Evolutionary conservation across 2,329 filamentous ascomycete species (phyloP).

Genomic region (Hypoxylon sp.): DNA sequence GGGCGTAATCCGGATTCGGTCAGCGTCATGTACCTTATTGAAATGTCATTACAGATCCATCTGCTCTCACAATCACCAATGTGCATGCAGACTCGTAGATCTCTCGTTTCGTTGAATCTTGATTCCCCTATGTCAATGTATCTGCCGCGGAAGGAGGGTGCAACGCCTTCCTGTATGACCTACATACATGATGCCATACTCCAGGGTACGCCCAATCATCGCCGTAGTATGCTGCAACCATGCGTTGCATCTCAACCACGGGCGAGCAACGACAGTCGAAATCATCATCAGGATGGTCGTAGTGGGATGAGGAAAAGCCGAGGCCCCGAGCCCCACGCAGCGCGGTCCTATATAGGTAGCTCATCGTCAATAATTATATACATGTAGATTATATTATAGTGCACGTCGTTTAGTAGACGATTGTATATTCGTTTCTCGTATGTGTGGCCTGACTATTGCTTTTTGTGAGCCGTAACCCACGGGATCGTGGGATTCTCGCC

Average conservation of each 20-base stretch:
- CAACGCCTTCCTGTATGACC: slow-evolving; percentile 45
- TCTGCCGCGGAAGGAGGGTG: slow-evolving; percentile 44
- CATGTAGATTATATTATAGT: slow-evolving; percentile 17
- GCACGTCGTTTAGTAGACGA: slow-evolving; percentile 2
- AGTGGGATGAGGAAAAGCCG: slow-evolving; percentile 41
- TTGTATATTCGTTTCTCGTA: slow-evolving; percentile 16
- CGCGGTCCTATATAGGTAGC: slow-evolving; percentile 5
- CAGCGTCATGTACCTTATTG: slow-evolving; percentile 41
- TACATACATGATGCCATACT: slow-evolving; percentile 47
- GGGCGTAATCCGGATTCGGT: slow-evolving; percentile 47
- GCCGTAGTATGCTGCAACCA: slow-evolving; percentile 34
- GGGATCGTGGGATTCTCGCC: slow-evolving; percentile 29
- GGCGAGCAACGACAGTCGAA: slow-evolving; percentile 37
- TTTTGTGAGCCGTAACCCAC: slow-evolving; percentile 20
- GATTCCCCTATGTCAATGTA: slow-evolving; percentile 40
- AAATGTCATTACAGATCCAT: slow-evolving; percentile 42
- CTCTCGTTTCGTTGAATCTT: slow-evolving; percentile 44
- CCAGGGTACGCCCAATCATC: slow-evolving; percentile 38
- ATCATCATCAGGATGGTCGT: slow-evolving; percentile 28
- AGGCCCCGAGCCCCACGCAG: slow-evolving; percentile 41
- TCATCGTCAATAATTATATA: slow-evolving; percentile 13
- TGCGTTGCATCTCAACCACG: slow-evolving; percentile 41
- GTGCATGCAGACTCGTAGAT: slow-evolving; percentile 45
- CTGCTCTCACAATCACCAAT: slow-evolving; percentile 30
- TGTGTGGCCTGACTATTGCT: slow-evolving; percentile 9